Evolutionary conservation across 345 rosid species (phyloP), one percentile per base, ranked within the genome.

Genomic region (Salix udensis): DNA sequence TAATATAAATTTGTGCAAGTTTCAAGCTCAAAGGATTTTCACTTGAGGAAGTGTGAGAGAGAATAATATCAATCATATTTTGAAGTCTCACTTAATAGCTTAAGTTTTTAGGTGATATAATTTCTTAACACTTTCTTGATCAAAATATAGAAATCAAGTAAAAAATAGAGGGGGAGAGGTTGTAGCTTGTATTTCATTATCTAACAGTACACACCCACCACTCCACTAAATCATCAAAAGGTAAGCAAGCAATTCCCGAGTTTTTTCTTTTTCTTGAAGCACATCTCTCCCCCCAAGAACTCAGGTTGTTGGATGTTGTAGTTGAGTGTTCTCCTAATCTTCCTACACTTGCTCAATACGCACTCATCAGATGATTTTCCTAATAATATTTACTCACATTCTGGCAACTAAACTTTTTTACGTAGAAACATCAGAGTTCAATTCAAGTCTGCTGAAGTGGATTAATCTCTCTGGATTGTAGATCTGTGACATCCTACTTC

Each of bases 241-340:
- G 75, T 79, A 79, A 84, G 85, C 67, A 80, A 78, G 80, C 82
- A 85, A 21, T 74, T 52, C 89, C 62, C 85, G 34, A 73, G 80
- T 80, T 78, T 83, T 89, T 82, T 74, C 92, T 87, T 89, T 88
- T 82, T 68, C 93, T 90, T 89, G 82, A 91, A 85, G 93, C 67
- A 87, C 89, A 84, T 86, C 74, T 83, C 83, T 83, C 79, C 24
- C 13, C 58, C 36, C 11, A 74, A 74, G 30, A 69, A 71, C 37
- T 44, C 69, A 77, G 84, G 87, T 87, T 72, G 90, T 85, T 88
- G 86, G 79, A 86, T 79, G 81, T 77, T 84, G 89, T 69, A 16
- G 75, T 85, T 82, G 87, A 80, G 88, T 86, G 85, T 76, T 80
- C 66, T 80, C 78, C 78, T 82, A 82, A 86, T 76, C 81, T 79